A percentile compares a stretch with the other conserved stretches of the same genome.
Conservation (phyloP, 768 basidiomycete species). For the Tephrocybe sp. region DNA sequence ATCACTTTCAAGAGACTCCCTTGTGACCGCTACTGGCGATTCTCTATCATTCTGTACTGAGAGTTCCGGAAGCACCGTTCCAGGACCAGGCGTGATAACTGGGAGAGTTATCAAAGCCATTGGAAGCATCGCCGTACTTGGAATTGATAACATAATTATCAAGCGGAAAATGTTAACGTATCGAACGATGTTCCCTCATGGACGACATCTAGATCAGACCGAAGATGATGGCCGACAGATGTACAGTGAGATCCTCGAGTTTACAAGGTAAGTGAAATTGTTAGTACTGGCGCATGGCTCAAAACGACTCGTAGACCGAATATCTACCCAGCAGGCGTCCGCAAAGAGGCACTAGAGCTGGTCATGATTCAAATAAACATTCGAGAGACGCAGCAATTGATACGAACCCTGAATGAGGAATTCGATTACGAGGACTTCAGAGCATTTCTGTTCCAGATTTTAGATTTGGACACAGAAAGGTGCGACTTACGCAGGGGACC, state of each 20-base stretch:
- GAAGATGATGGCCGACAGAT: slow-evolving; percentile 7
- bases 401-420: slow-evolving; percentile 2
- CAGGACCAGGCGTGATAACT: slow-evolving; percentile 3
- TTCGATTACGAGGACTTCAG: slow-evolving; percentile 10
- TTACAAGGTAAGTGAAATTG: slow-evolving; percentile 1
- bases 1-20: background rate
- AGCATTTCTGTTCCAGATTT: slow-evolving; percentile 5
- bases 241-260: slow-evolving; percentile 11
- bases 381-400: slow-evolving; percentile 10
- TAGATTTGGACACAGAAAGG: slow-evolving; percentile 7
- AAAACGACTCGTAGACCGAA: background rate
- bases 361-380: slow-evolving; percentile 9
- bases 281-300: background rate
- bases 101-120: slow-evolving; percentile 13
- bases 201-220: background rate
- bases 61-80: slow-evolving; percentile 11
- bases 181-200: slow-evolving; percentile 12
- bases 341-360: slow-evolving; percentile 8
- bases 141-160: slow-evolving; percentile 10
- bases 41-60: background rate
- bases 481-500: too few species aligned
- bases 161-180: slow-evolving; percentile 5
- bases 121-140: slow-evolving; percentile 8
- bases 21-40: background rate
- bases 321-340: slow-evolving; percentile 6